phyloP scores from a whole-genome alignment of 768 basidiomycete genomes.

The Lactarius sanguifluus region DNA sequence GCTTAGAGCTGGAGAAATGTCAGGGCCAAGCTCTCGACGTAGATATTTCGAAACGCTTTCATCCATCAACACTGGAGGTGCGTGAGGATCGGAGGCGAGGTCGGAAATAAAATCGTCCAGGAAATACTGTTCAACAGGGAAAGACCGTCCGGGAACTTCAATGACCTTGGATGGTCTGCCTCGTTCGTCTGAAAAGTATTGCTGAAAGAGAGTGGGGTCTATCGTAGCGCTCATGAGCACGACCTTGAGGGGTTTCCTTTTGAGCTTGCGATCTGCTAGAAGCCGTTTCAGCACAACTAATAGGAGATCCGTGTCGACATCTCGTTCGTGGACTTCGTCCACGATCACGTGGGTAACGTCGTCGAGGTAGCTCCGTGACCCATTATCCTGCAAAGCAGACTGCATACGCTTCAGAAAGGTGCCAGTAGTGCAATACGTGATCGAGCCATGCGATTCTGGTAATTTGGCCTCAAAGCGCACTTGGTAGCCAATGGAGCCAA shows the following conservation, averaged over 20 bases:
- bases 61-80: constrained; percentile 68
- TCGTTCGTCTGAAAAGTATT: constrained; percentile 71
- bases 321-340: constrained; percentile 95
- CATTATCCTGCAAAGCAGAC: constrained; percentile 55
- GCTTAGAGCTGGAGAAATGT: constrained; percentile 26
- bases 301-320: constrained; percentile 88
- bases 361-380: constrained; percentile 51
- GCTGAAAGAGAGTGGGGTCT: constrained; percentile 84
- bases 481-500: constrained; percentile 77
- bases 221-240: constrained; percentile 97
- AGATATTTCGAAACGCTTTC: constrained; percentile 72
- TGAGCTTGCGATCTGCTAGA: constrained; percentile 67
- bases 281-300: constrained; percentile 87
- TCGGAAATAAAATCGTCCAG: constrained; percentile 72
- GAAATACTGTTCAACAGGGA: constrained; percentile 80
- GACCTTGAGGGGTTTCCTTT: constrained; percentile 75
- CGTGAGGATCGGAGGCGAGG: constrained; percentile 42
- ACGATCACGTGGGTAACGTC: constrained; percentile 87
- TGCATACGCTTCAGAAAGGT: constrained; percentile 87
- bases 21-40: constrained; percentile 57
- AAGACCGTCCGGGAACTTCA: constrained; percentile 88
- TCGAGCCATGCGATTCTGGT: constrained; percentile 76
- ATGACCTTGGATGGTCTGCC: constrained; percentile 66
- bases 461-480: constrained; percentile 85
- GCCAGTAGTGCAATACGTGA: constrained; percentile 93